Base-by-base conservation (phyloP, 78 protist species). In the Planoprotostelium fungivorum region DNA sequence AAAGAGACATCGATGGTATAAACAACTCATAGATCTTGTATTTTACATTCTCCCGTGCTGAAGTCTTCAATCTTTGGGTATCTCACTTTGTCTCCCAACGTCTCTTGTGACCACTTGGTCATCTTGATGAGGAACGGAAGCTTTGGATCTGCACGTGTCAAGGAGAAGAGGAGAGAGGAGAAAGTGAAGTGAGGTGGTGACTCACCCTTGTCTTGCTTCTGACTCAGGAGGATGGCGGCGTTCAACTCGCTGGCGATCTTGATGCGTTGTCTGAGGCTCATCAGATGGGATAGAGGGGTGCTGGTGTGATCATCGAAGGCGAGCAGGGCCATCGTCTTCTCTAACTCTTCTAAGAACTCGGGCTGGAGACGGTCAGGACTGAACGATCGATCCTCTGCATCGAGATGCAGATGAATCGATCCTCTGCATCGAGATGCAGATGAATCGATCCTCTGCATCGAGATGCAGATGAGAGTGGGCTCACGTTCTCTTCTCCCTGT, bases 161-260 rank as follows among this genome's bases (percentile, higher is more conserved):
- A 29, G 36, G n/a, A 86, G 35, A 1, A 0, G 34, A 88, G 25
- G 1, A 16, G 0, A 29, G 1, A 34, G 0, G 9, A 35, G 5
- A 23, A 0, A 10, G 25, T 38, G 28, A 38, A 1, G 25, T 9
- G 28, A 1, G 23, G 1, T 10, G 39, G 34, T 23, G 34, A 31
- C 1, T 28, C 10, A 88, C 96, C 91, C 88, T 94, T 96, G 36
- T 96, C 97, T 83, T 95, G 96, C 38, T 89, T 84, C 88, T 95
- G 98, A 87, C 95, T 91, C 29, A 88, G 86, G 31, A 97, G 89
- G 29, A 97, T 96, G 37, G 98, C 98, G 0, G 97, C 90, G 73
- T 97, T 97, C 83, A 97, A 91, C 86, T 92, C 96, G 51, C 95
- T 88, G 23, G 98, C 98, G 34, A 93, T 94, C 89, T 92, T 96